Percentiles rank a stretch among this genome's conserved stretches.
Evolutionary conservation across 2,329 filamentous ascomycete species (phyloP).

Genomic region (Elsinoe ampelina): DNA sequence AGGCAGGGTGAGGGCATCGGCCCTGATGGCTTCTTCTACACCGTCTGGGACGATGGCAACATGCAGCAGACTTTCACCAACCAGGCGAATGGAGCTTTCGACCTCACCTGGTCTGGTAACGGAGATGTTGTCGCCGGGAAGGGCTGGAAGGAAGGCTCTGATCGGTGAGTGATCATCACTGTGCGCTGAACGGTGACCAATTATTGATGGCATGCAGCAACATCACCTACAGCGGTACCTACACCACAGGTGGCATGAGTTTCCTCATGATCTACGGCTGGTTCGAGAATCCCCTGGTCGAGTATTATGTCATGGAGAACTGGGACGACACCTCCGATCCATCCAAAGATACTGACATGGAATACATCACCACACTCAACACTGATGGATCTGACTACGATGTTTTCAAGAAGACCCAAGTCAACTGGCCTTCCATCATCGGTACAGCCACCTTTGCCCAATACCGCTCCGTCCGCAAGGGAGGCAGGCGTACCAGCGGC

Average conservation of each 20-base stretch:
- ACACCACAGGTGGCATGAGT: slow-evolving; percentile 23
- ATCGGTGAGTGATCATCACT: not conserved
- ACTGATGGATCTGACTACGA: slow-evolving; percentile 32
- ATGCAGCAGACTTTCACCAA: slow-evolving; percentile 12
- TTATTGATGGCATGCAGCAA: not conserved
- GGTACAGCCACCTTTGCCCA: slow-evolving; percentile 35
- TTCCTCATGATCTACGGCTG: slow-evolving; percentile 39
- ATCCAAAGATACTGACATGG: slow-evolving; percentile 25
- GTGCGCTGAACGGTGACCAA: not conserved
- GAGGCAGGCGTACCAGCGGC: slow-evolving; percentile 23
- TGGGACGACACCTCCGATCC: slow-evolving; percentile 24
- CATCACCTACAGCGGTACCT: slow-evolving; percentile 24
- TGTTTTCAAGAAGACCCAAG: slow-evolving; percentile 30
- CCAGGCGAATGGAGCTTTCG: slow-evolving; percentile 9
- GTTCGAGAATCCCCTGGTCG: slow-evolving; percentile 42
- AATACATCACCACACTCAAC: slow-evolving; percentile 33
- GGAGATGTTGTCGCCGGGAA: slow-evolving; percentile 14
- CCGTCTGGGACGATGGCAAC: slow-evolving; percentile 11
- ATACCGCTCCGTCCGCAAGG: slow-evolving; percentile 34
- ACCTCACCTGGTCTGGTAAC: slow-evolving; percentile 8
- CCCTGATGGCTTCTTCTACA: slow-evolving; percentile 13
- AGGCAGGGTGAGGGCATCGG: slow-evolving; percentile 8
- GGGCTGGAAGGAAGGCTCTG: slow-evolving; percentile 12
- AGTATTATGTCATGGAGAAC: slow-evolving; percentile 50
- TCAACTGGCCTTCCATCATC: slow-evolving; percentile 32